phyloP scores from a whole-genome alignment of 1,284 basidiomycete species.

The Ceratobasidium sp. region DNA sequence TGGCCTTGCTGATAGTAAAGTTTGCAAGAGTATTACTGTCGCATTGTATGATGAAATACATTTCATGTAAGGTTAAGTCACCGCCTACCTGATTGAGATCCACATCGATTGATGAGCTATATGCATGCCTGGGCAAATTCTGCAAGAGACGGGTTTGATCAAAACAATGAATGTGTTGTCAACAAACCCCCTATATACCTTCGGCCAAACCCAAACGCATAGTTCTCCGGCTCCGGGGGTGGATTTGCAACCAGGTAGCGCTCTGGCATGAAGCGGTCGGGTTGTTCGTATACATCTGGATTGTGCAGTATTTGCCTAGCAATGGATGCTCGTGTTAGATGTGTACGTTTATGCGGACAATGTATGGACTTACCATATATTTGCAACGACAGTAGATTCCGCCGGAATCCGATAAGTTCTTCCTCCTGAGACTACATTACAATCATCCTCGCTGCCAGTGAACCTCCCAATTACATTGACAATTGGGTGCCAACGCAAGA shows the following conservation, averaged over 20 bases:
- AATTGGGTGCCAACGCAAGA: constrained; percentile 35
- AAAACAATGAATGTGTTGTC: not conserved
- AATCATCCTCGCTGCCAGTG: constrained; percentile 4
- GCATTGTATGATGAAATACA: not conserved
- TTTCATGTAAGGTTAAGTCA: not conserved
- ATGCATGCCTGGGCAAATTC: constrained; percentile 32
- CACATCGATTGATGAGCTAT: constrained; percentile 35
- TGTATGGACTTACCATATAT: constrained; percentile 27
- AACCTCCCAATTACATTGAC: not conserved
- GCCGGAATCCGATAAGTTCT: constrained; percentile 27
- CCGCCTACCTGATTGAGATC: constrained; percentile 30
- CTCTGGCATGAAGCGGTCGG: constrained; percentile 86
- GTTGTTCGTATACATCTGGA: constrained; percentile 85
- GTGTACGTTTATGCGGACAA: not conserved
- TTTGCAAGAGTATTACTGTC: not conserved
- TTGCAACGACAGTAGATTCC: not conserved
- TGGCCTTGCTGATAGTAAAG: not conserved
- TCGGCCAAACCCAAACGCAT: constrained; percentile 33
- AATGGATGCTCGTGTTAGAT: not conserved
- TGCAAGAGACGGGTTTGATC: not conserved
- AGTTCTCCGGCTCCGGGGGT: constrained; percentile 49
- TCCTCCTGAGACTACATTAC: not conserved
- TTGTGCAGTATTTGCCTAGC: constrained; percentile 72
- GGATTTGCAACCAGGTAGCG: constrained; percentile 89
- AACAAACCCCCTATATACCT: not conserved